phyloP scores from a whole-genome alignment of 352 stramenopile genomes.

The Globisporangium recalcitrans region DNA sequence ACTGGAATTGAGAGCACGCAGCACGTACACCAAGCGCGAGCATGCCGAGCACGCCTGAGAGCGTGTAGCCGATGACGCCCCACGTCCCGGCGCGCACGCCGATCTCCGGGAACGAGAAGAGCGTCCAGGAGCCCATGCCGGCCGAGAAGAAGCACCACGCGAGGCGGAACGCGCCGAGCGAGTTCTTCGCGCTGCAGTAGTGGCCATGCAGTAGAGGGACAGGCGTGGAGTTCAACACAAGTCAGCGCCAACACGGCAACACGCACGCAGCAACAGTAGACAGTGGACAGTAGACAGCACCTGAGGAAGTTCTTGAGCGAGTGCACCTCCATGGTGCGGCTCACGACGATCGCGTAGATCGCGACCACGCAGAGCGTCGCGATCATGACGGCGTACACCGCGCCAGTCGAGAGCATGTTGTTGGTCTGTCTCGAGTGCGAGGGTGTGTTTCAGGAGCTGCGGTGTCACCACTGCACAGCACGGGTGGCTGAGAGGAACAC shows the following conservation, averaged over 20 bases:
- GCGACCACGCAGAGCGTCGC: conserved; percentile 55
- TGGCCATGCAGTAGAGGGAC: background rate
- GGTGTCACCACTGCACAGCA: background rate
- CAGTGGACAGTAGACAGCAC: conserved; percentile 20
- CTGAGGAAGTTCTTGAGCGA: conserved; percentile 60
- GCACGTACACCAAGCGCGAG: conserved; percentile 45
- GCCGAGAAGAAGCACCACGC: conserved; percentile 81
- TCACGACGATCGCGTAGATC: conserved; percentile 61
- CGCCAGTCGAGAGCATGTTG: conserved; percentile 40
- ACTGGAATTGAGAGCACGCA: no score
- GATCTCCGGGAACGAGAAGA: conserved; percentile 76
- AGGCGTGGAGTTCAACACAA: background rate
- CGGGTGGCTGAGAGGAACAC: background rate
- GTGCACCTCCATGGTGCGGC: conserved; percentile 47
- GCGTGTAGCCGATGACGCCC: conserved; percentile 72
- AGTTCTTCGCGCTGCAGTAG: conserved; percentile 55
- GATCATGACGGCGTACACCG: conserved; percentile 56
- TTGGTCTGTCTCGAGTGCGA: background rate
- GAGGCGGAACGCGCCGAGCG: conserved; percentile 41
- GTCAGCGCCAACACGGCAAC: background rate
- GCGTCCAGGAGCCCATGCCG: conserved; percentile 68
- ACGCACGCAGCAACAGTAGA: no score
- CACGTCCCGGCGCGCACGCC: conserved; percentile 62
- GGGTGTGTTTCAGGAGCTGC: background rate
- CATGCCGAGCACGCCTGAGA: conserved; percentile 58